These are phyloP conservation scores for Yarrowia bubula DNA, from an alignment of 805 yeast species.

Conservation along the genomic window DNA sequence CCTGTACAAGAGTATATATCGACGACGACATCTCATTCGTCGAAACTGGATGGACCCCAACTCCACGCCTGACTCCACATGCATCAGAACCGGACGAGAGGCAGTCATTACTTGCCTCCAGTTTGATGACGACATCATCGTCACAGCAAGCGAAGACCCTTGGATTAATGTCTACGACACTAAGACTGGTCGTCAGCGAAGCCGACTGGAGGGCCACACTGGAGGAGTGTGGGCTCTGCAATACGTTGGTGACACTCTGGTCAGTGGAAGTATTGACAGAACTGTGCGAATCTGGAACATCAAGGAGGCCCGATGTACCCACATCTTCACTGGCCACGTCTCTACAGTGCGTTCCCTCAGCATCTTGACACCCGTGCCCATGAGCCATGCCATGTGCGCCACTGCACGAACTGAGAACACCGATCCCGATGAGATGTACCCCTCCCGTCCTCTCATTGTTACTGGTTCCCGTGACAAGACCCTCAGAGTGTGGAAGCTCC, in stretches of 20 bases:
- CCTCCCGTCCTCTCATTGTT: conserved; percentile 66
- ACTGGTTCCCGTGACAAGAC: conserved; percentile 89
- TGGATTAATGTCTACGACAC: conserved; percentile 80
- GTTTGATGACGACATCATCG: conserved; percentile 84
- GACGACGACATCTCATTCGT: conserved; percentile 55
- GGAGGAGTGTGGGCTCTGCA: conserved; percentile 99
- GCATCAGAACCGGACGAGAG: conserved; percentile 67
- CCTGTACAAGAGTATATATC: conserved; percentile 56
- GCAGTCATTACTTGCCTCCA: conserved; percentile 89
- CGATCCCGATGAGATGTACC: conserved; percentile 56
- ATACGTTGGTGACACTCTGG: conserved; percentile 73
- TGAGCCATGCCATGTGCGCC: conserved; percentile 33
- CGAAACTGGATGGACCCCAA: conserved; percentile 78
- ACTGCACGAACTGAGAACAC: conserved; percentile 56
- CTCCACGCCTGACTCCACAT: conserved; percentile 63
- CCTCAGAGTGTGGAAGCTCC: conserved; percentile 80
- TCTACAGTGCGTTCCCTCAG: conserved; percentile 92
- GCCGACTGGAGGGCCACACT: conserved; percentile 77
- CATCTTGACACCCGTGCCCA: conserved; percentile 59
- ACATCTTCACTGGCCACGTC: conserved; percentile 85
- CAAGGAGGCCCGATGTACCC: conserved; percentile 80
- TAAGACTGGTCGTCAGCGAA: conserved; percentile 60
- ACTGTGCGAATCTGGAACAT: conserved; percentile 94
- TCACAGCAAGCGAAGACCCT: conserved; percentile 89
- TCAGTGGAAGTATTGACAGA: conserved; percentile 92